Evolutionary conservation across 225 moss, liverwort and hornwort genomes (phyloP), one percentile per base, ranked within the genome.

Genomic region (Ulota crispa): DNA sequence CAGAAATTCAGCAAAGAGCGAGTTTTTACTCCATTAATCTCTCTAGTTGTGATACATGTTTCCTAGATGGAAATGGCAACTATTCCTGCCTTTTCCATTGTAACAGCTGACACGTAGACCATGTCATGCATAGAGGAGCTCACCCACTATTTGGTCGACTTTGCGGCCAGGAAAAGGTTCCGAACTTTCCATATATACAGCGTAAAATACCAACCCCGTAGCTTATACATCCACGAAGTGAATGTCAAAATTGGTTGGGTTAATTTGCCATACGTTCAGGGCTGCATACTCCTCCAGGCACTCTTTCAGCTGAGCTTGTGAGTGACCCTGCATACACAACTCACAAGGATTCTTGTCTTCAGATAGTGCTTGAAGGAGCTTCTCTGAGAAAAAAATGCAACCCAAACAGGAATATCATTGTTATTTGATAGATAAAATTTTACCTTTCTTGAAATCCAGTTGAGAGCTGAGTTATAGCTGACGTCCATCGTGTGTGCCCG

Each of bases 211-310:
- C 68, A 73, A 73, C 31, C 55, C n/a, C 62, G 54, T 13, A 78
- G 68, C 78, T 86, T 81, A 96, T 8, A 92, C 88, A 85, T 98
- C 97, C 78, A 98, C 92, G 70, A 98, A 98, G 47, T 93, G 93
- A 65, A 98, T 98, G 72, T 95, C 89, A 64, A 95, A 98, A 80
- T 87, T 93, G 64, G 89, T 87, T 7, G 94, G 92, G 34, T 93
- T 89, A 39, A 98, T 93, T 79, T 94, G 97, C 97, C 97, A 98
- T 23, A 98, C 95, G 72, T 98, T 98, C 13, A 98, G 90, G 31
- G 92, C 90, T 32, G 97, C 97, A 26, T 98, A 98, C 84, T 98
- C 97, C 81, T 98, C 95, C 53, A 98, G 75, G 66, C 97, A 98
- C 79, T 94, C 95, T 71, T 94, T 98, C 18, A 98, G 88, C 77